phyloP scores from a whole-genome alignment of 805 yeast genomes.

The Jamesozyma gamospora region DNA sequence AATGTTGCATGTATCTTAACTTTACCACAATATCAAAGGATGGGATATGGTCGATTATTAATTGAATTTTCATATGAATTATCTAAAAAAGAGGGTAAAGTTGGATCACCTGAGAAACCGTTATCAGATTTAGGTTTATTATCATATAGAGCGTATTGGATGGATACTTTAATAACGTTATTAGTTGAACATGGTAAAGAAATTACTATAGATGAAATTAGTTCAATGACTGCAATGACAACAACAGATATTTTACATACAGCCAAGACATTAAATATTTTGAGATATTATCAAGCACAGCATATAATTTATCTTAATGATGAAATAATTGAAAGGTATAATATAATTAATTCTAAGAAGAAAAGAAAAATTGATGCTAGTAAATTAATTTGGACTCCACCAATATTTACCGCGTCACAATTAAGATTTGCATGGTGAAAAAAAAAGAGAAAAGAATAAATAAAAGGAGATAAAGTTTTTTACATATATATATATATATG shows the following conservation, averaged over 20 bases:
- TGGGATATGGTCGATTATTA: conserved; percentile 84
- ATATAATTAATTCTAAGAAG: conserved; percentile 57
- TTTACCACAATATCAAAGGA: conserved; percentile 90
- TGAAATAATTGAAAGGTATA: conserved; percentile 67
- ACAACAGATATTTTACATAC: conserved; percentile 93
- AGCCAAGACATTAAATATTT: conserved; percentile 78
- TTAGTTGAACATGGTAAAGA: conserved; percentile 57
- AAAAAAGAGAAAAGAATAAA: too few species aligned
- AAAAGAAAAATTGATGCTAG: conserved; percentile 61
- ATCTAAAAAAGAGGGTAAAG: conserved; percentile 77
- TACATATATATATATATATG: background rate
- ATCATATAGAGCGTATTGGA: conserved; percentile 93
- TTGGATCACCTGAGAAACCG: conserved; percentile 97
- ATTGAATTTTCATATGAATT: conserved; percentile 91
- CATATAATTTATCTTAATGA: conserved; percentile 83
- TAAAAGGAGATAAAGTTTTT: background rate
- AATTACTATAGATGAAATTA: conserved; percentile 82
- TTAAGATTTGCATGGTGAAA: conserved; percentile 93
- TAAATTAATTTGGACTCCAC: conserved; percentile 84
- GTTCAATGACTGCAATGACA: conserved; percentile 83
- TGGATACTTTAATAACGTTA: conserved; percentile 72
- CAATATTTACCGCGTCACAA: conserved; percentile 89
- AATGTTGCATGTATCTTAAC: conserved; percentile 96
- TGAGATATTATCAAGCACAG: conserved; percentile 90
- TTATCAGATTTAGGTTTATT: conserved; percentile 86